These are phyloP conservation scores for Aureobasidium sp. DNA, from an alignment of 2,329 filamentous ascomycete species.

Conservation along the genomic window DNA sequence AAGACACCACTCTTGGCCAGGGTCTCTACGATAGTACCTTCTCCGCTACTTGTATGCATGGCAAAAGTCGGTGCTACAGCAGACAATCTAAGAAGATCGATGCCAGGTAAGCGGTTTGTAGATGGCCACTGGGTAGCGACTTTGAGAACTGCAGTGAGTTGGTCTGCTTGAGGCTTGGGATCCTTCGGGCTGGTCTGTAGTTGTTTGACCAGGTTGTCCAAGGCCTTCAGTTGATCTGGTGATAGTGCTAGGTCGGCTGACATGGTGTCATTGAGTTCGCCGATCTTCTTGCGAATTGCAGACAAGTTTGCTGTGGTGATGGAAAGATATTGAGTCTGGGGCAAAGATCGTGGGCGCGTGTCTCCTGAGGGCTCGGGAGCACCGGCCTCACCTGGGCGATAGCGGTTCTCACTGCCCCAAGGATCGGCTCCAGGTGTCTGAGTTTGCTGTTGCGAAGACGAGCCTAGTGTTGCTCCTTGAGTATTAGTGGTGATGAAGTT, in stretches of 20 bases:
- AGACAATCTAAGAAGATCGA: constrained; percentile 81
- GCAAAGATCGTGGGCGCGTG: constrained; percentile 53
- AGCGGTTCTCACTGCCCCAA: constrained; percentile 68
- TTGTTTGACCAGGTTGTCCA: constrained; percentile 53
- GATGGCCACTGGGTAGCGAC: constrained; percentile 73
- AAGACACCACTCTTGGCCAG: constrained; percentile 53
- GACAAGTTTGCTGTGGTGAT: constrained; percentile 64
- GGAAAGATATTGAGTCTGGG: constrained; percentile 69
- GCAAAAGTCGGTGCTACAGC: constrained; percentile 60
- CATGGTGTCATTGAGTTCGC: constrained; percentile 53
- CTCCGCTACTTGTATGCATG: constrained; percentile 44
- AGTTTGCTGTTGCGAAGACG: constrained; percentile 32
- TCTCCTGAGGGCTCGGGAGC: constrained; percentile 27
- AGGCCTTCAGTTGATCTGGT: constrained; percentile 50
- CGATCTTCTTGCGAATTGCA: constrained; percentile 67
- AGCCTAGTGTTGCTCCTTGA: constrained; percentile 71
- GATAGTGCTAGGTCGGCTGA: constrained; percentile 9
- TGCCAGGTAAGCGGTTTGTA: constrained; percentile 67
- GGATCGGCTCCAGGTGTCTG: constrained; percentile 54
- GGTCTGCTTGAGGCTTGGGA: constrained; percentile 27
- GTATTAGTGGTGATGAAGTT: constrained; percentile 90
- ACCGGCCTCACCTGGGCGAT: constrained; percentile 60
- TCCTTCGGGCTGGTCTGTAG: constrained; percentile 47
- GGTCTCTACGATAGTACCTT: constrained; percentile 50
- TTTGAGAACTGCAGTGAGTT: constrained; percentile 52